These are phyloP conservation scores for Suillus subaureus DNA, from an alignment of 768 basidiomycete genomes.

Conservation along the genomic window DNA sequence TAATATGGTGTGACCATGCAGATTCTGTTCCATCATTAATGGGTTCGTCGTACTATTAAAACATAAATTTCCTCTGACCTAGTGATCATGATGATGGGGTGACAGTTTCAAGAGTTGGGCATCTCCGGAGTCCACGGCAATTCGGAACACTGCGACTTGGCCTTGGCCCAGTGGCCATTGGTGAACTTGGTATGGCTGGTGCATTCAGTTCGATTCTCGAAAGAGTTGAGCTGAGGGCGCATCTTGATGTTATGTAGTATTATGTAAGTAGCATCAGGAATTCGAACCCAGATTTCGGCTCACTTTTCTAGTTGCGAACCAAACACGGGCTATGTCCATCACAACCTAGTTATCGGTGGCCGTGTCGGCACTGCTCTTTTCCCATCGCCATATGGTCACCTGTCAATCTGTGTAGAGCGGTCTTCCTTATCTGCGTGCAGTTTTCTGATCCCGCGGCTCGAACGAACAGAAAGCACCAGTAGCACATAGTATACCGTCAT, in stretches of 20 bases:
- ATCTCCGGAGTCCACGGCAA: background rate
- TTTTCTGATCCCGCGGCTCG: background rate
- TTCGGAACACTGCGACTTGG: background rate
- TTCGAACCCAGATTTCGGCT: background rate
- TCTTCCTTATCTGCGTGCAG: background rate
- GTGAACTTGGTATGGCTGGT: background rate
- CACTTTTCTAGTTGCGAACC: background rate
- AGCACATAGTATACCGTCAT: background rate
- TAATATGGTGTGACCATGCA: too few relatives aligned
- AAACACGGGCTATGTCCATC: background rate
- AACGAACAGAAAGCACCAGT: background rate
- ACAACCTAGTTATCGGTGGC: background rate
- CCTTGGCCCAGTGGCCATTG: background rate
- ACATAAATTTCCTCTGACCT: background rate
- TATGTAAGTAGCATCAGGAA: background rate
- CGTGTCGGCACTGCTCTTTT: conserved; percentile 1
- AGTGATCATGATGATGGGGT: background rate
- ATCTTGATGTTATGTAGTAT: background rate
- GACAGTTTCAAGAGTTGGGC: background rate
- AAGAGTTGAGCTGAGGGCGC: background rate
- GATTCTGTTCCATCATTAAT: background rate
- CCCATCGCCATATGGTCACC: background rate
- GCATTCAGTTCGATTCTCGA: background rate
- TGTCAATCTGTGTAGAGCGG: background rate
- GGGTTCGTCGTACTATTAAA: background rate